Evolutionary conservation across 441 rosid species (phyloP).

Genomic region (Arabidopsis lyrata): DNA sequence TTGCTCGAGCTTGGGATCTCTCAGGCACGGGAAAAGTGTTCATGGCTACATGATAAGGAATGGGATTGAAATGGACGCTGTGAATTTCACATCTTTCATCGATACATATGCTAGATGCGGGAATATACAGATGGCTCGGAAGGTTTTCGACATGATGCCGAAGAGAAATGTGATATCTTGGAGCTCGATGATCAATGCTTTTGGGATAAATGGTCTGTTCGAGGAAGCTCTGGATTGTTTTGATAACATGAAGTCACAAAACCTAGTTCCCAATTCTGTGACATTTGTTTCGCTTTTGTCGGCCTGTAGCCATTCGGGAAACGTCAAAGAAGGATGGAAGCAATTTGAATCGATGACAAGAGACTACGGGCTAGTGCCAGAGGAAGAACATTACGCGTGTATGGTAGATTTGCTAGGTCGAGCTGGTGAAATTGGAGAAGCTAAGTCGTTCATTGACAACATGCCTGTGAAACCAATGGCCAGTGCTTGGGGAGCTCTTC

Average conservation of each 20-base stretch:
- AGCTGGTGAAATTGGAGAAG: conserved; percentile 46
- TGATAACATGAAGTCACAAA: conserved; percentile 43
- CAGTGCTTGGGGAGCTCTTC: conserved; percentile 53
- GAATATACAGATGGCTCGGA: conserved; percentile 39
- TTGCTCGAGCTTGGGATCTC: conserved; percentile 48
- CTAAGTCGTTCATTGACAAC: conserved; percentile 43
- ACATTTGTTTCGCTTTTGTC: conserved; percentile 49
- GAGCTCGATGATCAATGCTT: conserved; percentile 57
- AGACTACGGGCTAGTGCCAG: conserved; percentile 47
- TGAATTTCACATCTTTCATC: conserved; percentile 47
- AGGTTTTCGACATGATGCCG: conserved; percentile 46
- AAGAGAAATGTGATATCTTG: conserved; percentile 49
- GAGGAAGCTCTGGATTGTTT: conserved; percentile 47
- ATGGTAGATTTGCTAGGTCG: conserved; percentile 51
- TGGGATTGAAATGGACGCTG: conserved; percentile 42
- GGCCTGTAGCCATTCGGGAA: conserved; percentile 53
- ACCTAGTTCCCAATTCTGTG: conserved; percentile 45
- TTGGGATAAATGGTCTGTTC: conserved; percentile 45
- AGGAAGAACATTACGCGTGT: conserved; percentile 52
- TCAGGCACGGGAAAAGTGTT: conserved; percentile 47
- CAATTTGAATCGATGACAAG: conserved; percentile 45
- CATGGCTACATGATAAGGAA: conserved; percentile 52
- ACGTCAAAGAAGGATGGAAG: conserved; percentile 47
- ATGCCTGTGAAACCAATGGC: conserved; percentile 48
- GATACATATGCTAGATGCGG: conserved; percentile 51